These are phyloP conservation scores for Linnemannia hyalina DNA, from an alignment of 192 early-diverging fungal species.

Conservation along the genomic window DNA sequence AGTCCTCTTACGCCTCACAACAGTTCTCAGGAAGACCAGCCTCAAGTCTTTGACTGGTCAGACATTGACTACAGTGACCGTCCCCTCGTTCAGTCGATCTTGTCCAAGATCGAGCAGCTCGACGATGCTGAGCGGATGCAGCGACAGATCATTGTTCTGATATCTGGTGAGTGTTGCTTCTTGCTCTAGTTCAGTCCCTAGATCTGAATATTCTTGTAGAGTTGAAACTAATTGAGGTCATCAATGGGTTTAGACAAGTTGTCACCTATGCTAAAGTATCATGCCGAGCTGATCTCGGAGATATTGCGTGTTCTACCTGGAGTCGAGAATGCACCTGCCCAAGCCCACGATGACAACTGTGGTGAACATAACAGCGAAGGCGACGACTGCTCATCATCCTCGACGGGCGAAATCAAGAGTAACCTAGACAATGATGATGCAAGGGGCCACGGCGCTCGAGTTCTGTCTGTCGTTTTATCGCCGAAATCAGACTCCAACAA, in stretches of 20 bases:
- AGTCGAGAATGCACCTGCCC: background rate
- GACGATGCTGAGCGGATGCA: slow-evolving; percentile 9
- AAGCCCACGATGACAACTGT: too few relatives aligned
- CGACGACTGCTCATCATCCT: background rate
- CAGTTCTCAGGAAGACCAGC: background rate
- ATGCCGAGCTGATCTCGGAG: slow-evolving; percentile 39
- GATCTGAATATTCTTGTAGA: background rate
- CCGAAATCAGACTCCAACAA: slow-evolving; percentile 28
- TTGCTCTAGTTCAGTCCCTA: background rate
- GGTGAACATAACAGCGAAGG: background rate
- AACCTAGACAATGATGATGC: background rate
- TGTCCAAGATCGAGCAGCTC: slow-evolving; percentile 20
- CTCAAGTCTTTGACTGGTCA: background rate
- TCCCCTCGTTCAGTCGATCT: slow-evolving; percentile 1
- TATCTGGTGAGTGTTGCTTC: slow-evolving; percentile 14
- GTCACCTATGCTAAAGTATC: slow-evolving; percentile 40
- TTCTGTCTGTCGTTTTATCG: slow-evolving; percentile 26
- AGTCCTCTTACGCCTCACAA: background rate
- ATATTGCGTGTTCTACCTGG: slow-evolving; percentile 28
- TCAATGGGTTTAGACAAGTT: slow-evolving; percentile 21
- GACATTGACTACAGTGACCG: background rate
- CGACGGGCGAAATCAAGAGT: background rate
- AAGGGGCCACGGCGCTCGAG: background rate
- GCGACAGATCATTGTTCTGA: slow-evolving; percentile 16
- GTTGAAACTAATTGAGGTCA: background rate